phyloP scores from a whole-genome alignment of 306 rosid genomes.

The Begonia masoniana region DNA sequence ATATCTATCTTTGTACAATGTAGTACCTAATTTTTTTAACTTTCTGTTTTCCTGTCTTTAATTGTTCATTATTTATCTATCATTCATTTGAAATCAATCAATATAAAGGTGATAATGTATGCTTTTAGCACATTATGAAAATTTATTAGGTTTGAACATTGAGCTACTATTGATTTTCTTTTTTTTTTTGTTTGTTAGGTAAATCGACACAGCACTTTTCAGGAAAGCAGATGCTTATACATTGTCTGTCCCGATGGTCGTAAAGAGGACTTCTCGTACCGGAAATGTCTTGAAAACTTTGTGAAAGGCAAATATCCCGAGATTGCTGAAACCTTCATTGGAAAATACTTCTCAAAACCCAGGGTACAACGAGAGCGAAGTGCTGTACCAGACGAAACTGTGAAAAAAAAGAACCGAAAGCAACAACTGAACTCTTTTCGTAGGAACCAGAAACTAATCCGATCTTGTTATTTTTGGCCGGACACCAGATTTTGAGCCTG shows the following conservation, averaged over 20 bases:
- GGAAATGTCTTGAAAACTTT: slow-evolving; percentile 54
- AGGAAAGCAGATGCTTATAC: slow-evolving; percentile 71
- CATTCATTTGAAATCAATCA: too few relatives aligned
- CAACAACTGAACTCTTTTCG: neutral
- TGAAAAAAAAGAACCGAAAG: neutral
- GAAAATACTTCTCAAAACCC: slow-evolving; percentile 50
- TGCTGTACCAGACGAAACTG: slow-evolving; percentile 1
- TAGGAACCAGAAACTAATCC: neutral
- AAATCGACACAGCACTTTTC: slow-evolving; percentile 46
- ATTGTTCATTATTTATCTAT: too few relatives aligned
- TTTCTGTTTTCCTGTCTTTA: too few relatives aligned
- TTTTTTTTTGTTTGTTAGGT: slow-evolving; percentile 43
- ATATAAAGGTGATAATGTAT: too few relatives aligned
- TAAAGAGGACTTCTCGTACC: slow-evolving; percentile 65
- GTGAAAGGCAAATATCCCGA: slow-evolving; percentile 48
- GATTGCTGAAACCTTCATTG: slow-evolving; percentile 39
- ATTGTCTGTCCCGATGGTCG: slow-evolving; percentile 56
- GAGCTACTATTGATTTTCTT: neutral
- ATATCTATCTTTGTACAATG: too few relatives aligned
- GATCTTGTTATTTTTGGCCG: too few relatives aligned
- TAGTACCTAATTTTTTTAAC: too few relatives aligned
- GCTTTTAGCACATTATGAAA: too few relatives aligned
- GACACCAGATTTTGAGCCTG: too few relatives aligned
- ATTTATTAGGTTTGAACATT: slow-evolving; percentile 1
- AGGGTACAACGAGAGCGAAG: slow-evolving; percentile 20